These are phyloP conservation scores for Dissophora ornata DNA, from an alignment of 192 early-diverging fungal genomes.

Conservation along the genomic window DNA sequence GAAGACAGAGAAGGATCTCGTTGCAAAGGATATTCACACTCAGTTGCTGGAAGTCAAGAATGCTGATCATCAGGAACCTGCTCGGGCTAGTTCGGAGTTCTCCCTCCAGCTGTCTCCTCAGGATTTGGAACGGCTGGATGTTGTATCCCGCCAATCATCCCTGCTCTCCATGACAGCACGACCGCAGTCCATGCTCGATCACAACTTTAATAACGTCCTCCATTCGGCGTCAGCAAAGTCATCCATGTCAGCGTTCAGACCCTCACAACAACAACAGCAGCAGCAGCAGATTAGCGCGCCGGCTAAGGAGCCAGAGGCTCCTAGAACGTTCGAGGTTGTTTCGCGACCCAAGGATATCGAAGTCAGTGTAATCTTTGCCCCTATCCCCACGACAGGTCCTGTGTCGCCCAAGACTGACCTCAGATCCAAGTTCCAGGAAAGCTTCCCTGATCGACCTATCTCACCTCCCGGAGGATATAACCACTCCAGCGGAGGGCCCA, in stretches of 20 bases:
- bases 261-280: not conserved
- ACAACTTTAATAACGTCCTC: not conserved
- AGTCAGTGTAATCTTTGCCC: conserved; percentile 28
- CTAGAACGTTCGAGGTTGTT: conserved; percentile 20
- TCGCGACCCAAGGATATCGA: conserved; percentile 31
- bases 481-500: not conserved
- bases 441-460: conserved; percentile 40
- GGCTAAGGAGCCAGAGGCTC: not conserved
- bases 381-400: conserved; percentile 1
- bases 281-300: not conserved
- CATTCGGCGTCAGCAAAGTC: not conserved
- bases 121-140: conserved; percentile 24
- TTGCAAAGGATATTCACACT: conserved; percentile 15
- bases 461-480: conserved; percentile 33
- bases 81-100: conserved; percentile 44
- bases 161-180: not conserved
- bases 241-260: not conserved
- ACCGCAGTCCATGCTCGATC: not conserved
- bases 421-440: conserved; percentile 45
- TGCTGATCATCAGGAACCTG: conserved; percentile 28
- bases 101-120: conserved; percentile 29
- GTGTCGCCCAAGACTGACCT: conserved; percentile 18
- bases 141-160: not conserved
- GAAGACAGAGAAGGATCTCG: conserved; percentile 16
- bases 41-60: conserved; percentile 18